Percentiles rank a stretch among this genome's conserved stretches.
Evolutionary conservation across 2,329 filamentous ascomycete genomes (phyloP).

Genomic region (Claviceps sp.): DNA sequence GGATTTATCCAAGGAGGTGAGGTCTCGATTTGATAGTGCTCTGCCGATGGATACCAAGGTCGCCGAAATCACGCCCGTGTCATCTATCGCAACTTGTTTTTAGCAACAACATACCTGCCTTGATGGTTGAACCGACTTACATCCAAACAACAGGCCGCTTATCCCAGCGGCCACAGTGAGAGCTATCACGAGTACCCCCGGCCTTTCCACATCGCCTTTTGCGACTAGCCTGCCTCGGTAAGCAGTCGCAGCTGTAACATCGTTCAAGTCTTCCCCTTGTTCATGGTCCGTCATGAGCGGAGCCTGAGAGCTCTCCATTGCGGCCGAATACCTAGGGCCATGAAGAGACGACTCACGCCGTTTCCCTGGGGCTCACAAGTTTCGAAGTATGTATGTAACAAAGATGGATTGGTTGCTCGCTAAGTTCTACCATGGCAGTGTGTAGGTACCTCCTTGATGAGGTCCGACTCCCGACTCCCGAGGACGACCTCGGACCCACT

Average conservation of each 20-base stretch:
- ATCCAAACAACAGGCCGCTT: constrained; percentile 55
- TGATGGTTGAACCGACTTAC: constrained; percentile 25
- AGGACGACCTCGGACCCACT: too few relatives aligned
- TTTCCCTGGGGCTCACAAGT: too few relatives aligned
- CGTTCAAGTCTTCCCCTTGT: constrained; percentile 17
- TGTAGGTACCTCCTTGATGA: too few relatives aligned
- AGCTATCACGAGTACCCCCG: constrained; percentile 43
- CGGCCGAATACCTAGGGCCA: constrained; percentile 5
- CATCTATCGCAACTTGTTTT: constrained; percentile 29
- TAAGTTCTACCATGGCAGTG: too few relatives aligned
- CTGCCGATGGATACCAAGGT: constrained; percentile 51
- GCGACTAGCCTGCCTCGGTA: constrained; percentile 9
- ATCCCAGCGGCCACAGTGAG: constrained; percentile 53
- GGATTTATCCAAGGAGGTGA: constrained; percentile 54
- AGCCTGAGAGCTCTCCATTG: constrained; percentile 24
- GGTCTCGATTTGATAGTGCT: constrained; percentile 40
- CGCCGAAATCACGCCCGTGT: constrained; percentile 56
- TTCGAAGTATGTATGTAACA: too few relatives aligned
- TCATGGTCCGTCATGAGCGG: constrained; percentile 22
- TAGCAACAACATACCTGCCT: constrained; percentile 4
- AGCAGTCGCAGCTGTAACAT: constrained; percentile 16
- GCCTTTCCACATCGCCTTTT: constrained; percentile 17
- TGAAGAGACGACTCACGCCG: neutral
- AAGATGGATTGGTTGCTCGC: too few relatives aligned
- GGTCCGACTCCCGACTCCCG: too few relatives aligned